Evolutionary conservation across 495 filamentous ascomycete genomes (phyloP), one percentile per base, ranked within the genome.

Genomic region (Neurospora africana): DNA sequence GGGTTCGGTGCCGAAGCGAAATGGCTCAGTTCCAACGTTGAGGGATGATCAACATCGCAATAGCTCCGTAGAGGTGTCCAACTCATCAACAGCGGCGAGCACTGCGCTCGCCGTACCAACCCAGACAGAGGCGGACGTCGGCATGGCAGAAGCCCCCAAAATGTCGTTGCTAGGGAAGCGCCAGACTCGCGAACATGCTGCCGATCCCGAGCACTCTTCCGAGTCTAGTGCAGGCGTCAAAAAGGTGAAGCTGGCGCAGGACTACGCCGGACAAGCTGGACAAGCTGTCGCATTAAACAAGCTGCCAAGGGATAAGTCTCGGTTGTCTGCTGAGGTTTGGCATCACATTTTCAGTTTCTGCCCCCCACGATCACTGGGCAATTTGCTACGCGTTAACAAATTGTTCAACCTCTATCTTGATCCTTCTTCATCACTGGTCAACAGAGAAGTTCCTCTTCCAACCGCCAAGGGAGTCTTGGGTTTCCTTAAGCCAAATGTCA

Each of bases 261-360:
- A 73, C 21, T 61, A 71, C 67, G 69, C 37, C 68, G 36, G 39
- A 19, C 70, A 41, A 4, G 61, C 70, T 74, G 40, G 39, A 35
- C 70, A 38, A 69, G 74, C 69, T 68, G 68, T 21, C 38, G 40
- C 43, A 69, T 75, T 61, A 74, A 27, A 69, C 44, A 71, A 13
- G 13, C 47, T 53, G 71, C 70, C 37, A 39, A 27, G 40, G 69
- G 80, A 84, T 73, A 81, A 77, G 76, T 83, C 81, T 78, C 75
- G 79, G 61, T 78, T 89, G 33, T 81, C 85, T 71, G 73, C 81
- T 30, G 85, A 87, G 76, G 77, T 88, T 58, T 89, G 87, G 87
- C 85, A 88, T 76, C 82, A 81, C 73, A 81, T 87, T 71, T 88
- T 89, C 74, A 83, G 82, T 73, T 86, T 86, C 74, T 82, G 82